A percentile compares a stretch with the other conserved stretches of the same genome.
Evolutionary conservation across 306 rosid species (phyloP).

Genomic region (Lathyrus aphaca): DNA sequence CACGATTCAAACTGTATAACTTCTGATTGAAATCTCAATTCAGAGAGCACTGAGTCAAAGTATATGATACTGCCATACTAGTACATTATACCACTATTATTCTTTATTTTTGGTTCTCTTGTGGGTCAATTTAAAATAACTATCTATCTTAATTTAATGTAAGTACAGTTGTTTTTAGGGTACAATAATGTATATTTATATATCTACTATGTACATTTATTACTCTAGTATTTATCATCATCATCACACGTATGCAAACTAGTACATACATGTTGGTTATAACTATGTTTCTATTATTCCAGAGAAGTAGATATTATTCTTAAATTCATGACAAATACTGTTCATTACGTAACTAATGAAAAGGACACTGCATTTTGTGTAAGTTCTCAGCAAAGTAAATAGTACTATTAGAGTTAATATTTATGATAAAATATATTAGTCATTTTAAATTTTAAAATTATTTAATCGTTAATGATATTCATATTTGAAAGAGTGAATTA

Average conservation of each 20-base stretch:
- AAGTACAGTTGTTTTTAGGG: not conserved
- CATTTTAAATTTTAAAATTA: no score
- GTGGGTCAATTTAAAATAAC: not conserved
- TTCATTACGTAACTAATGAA: conserved; percentile 25
- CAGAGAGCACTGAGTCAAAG: not conserved
- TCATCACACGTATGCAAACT: conserved; percentile 6
- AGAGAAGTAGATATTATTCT: no score
- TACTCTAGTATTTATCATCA: not conserved
- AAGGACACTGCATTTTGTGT: conserved; percentile 18
- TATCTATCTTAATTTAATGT: not conserved
- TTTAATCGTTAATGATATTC: no score
- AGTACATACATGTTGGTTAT: conserved; percentile 28
- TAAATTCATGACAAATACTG: conserved; percentile 28
- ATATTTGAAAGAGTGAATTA: no score
- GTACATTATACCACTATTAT: not conserved
- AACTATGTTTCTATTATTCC: conserved; percentile 17
- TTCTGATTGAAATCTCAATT: not conserved
- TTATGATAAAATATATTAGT: no score
- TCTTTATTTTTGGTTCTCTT: not conserved
- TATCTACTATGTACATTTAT: no score
- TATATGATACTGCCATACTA: not conserved
- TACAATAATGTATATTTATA: not conserved
- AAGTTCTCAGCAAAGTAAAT: not conserved
- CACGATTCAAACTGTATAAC: not conserved
- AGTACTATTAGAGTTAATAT: no score